Percentiles rank a stretch among this genome's conserved stretches.
These are phyloP conservation scores for Heliocybe sulcata DNA, from an alignment of 1,284 basidiomycete species.

Conservation along the genomic window DNA sequence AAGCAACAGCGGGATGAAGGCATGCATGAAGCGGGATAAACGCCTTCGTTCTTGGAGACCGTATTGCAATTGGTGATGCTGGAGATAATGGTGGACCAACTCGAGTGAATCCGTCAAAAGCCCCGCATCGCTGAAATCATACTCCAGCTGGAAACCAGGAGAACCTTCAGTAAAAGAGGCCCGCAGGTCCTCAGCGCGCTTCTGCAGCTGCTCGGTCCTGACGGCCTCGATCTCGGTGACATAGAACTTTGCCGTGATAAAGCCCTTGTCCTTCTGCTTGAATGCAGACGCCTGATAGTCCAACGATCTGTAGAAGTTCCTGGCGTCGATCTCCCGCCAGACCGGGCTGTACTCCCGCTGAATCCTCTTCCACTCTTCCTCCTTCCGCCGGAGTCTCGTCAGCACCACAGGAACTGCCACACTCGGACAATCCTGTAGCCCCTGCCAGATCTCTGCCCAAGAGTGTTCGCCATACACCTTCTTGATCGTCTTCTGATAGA, in stretches of 20 bases:
- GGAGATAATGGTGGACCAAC: slow-evolving; percentile 86
- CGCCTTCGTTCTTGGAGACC: slow-evolving; percentile 72
- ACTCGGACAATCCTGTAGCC: slow-evolving; percentile 88
- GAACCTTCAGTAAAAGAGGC: slow-evolving; percentile 36
- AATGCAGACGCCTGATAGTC: slow-evolving; percentile 95
- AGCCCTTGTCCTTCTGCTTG: slow-evolving; percentile 96
- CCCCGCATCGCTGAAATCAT: slow-evolving; percentile 70
- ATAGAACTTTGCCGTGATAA: slow-evolving; percentile 85
- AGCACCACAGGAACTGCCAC: slow-evolving; percentile 93
- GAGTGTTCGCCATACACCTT: slow-evolving; percentile 89
- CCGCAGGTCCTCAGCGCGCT: slow-evolving; percentile 28
- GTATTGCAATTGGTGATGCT: slow-evolving; percentile 75
- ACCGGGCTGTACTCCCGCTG: slow-evolving; percentile 96
- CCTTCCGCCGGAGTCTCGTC: slow-evolving; percentile 85
- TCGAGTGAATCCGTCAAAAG: slow-evolving; percentile 88
- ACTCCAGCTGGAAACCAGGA: slow-evolving; percentile 72
- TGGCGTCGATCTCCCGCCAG: slow-evolving; percentile 95
- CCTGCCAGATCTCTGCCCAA: slow-evolving; percentile 81
- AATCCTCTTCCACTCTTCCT: slow-evolving; percentile 95
- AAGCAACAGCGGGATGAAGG: slow-evolving; percentile 82
- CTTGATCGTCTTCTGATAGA: slow-evolving; percentile 93
- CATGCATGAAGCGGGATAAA: slow-evolving; percentile 81
- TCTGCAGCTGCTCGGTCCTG: slow-evolving; percentile 62
- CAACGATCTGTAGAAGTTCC: slow-evolving; percentile 96
- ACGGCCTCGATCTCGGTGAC: slow-evolving; percentile 83